Evolutionary conservation across 2,329 filamentous ascomycete genomes (phyloP), one percentile per base, ranked within the genome.

Genomic region (Pseudonectria buxi): DNA sequence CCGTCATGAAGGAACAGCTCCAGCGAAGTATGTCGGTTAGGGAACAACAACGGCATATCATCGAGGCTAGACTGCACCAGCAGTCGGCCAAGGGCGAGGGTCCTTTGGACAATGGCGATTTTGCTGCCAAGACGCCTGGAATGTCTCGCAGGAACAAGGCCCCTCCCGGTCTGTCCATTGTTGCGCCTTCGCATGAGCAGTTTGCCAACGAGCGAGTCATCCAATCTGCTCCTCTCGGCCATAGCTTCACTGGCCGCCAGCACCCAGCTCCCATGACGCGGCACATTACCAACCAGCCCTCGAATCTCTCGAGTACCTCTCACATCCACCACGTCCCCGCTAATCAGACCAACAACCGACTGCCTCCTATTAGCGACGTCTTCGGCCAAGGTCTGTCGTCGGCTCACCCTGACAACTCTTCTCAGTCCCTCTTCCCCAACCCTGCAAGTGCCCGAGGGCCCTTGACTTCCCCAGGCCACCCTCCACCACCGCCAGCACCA

Each of bases 151-250:
- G 82, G 57, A 79, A 87, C 60, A 88, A 86, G 56, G 83, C 84
- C 6, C 92, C 92, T 26, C 86, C 88, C 1, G 89, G 89, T 29
- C 70, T 98, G 32, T 94, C 88, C 38, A 98, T 98, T 49, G 85
- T 94, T n/a, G 85, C 92, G 16, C 92, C 92, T 2, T 87, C 88
- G 6, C 88, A 94, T 46, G 81, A 92, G 50, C 83, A 89, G 43
- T 96, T 96, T 56, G 86, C 89, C 50, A 81, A 88, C 54, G 92
- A 98, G 69, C 77, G 92, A 50, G 88, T 96, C 25, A 94, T 98
- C 42, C 92, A 98, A 63, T 98, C 92, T 4, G 92, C 92, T 7
- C 92, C 92, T 12, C 74, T 98, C 15, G 82, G 94, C 51, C 90
- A 95, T 58, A 94, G 87, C 26, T 98, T 98, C 58, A 95, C 92